These are phyloP conservation scores for Suillus cothurnatus DNA, from an alignment of 768 basidiomycete species.

Conservation along the genomic window DNA sequence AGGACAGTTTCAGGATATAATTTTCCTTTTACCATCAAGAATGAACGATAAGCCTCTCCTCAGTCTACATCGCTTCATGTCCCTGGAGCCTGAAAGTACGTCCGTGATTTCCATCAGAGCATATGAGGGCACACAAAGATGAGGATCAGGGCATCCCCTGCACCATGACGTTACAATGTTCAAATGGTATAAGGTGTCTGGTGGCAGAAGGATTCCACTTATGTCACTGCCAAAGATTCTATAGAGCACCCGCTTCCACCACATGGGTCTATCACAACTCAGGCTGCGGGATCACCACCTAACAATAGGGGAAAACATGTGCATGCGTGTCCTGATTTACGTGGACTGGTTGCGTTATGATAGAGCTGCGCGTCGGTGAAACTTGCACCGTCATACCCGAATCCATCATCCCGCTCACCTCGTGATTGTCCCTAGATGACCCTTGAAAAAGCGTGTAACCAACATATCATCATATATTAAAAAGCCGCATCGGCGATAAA, in stretches of 20 bases:
- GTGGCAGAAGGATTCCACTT: neutral
- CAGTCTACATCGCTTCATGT: neutral
- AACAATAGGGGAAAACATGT: neutral
- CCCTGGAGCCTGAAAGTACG: neutral
- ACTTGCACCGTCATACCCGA: conserved; percentile 12
- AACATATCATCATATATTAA: conserved; percentile 15
- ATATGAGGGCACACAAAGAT: neutral
- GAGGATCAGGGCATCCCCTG: neutral
- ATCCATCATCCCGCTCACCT: conserved; percentile 11
- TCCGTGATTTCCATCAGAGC: neutral
- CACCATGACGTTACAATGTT: neutral
- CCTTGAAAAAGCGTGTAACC: conserved; percentile 13
- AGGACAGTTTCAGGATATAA: neutral
- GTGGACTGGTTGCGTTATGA: neutral
- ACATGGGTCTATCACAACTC: neutral
- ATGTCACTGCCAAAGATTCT: neutral
- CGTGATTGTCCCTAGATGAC: neutral
- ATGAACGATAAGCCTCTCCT: neutral
- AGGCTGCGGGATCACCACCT: neutral
- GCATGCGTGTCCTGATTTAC: neutral
- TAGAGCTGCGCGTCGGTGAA: conserved; percentile 1
- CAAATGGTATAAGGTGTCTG: neutral
- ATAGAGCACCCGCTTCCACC: neutral
- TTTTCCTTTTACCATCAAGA: neutral
- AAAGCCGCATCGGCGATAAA: conserved; percentile 16